Percentiles rank a stretch among this genome's conserved stretches.
Conservation (phyloP, 176 grass and related monocot species). For the Carex littledalei region DNA sequence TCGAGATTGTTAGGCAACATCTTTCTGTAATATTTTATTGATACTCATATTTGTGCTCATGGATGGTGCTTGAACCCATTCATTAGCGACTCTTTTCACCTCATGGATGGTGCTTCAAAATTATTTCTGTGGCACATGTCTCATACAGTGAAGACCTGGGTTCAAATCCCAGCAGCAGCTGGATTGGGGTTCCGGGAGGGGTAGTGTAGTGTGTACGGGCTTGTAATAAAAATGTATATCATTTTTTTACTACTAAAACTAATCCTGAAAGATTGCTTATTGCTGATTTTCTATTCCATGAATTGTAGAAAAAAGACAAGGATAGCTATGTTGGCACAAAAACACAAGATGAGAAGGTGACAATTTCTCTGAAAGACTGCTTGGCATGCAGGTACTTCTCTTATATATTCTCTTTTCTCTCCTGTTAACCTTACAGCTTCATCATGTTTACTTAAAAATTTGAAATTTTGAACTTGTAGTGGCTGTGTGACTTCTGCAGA, state of each 20-base stretch:
- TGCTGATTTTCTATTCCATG: not conserved
- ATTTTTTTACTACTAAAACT: not conserved
- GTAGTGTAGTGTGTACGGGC: not conserved
- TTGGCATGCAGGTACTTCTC: conserved; percentile 75
- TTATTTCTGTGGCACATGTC: not conserved
- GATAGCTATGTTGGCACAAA: conserved; percentile 39
- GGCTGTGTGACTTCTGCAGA: conserved; percentile 96
- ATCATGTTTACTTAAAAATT: conserved; percentile 15
- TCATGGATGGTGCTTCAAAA: not conserved
- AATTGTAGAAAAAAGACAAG: conserved; percentile 53
- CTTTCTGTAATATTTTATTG: not conserved
- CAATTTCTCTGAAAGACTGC: conserved; percentile 96
- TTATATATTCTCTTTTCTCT: not conserved
- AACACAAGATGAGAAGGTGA: conserved; percentile 68
- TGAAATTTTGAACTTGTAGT: conserved; percentile 45
- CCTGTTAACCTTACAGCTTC: not conserved
- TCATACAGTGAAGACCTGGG: not conserved
- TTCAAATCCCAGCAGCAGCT: not conserved
- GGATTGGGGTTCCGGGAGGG: not conserved
- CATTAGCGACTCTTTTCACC: not conserved
- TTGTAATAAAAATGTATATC: not conserved
- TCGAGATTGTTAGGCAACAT: not conserved
- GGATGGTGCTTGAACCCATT: not conserved
- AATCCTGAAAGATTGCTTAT: not conserved
- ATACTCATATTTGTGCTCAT: not conserved